Base-by-base conservation (phyloP, 257 asterid genomes). In the Ballota nigra region DNA sequence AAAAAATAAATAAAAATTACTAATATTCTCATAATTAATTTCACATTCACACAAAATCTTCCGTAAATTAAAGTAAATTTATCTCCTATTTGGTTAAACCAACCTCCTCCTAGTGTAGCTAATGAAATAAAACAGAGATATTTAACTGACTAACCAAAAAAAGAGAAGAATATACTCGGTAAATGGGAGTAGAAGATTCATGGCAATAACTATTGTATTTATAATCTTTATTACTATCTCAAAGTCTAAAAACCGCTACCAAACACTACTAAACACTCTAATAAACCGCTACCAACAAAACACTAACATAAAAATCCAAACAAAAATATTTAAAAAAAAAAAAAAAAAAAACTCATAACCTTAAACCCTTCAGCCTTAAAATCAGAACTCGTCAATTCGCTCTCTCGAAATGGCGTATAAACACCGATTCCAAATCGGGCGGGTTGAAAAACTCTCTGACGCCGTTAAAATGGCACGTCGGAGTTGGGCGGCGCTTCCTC, bases 381-480 rank as follows among this genome's bases (percentile, higher is more conserved):
- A 38, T 52, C 52, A 5, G 19, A 70, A 72, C 22, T 57, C 68
- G 45, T 78, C 69, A 84, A 20, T 71, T 86, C 7, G 96, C 88
- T 63, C 88, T 83, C 77, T 86, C 90, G 40, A 86, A 87, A 71
- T 78, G 92, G 63, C 82, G 83, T 5, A 84, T 79, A 55, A 92
- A 92, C 9, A 92, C 86, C 1, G 96, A 79, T 70, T 92, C 97
- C 80, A 92, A 83, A 58, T 92, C 97, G 5, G 96, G 96, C 8
- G 96, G 89, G 76, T 75, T 84, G 22, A 92, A 89, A 78, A 80
- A 92, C 81, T 89, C 97, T 19, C 82, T 73, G 4, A 6, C 89
- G 33, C 94, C 86, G 23, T 77, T 79, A 20, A 82, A 86, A 66
- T 81, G 91, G 75, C 88, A 86, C 0, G 79, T 81, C 1, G 92